Conservation (phyloP, 371 early-diverging fungal species). For the Mortierella polycephala region DNA sequence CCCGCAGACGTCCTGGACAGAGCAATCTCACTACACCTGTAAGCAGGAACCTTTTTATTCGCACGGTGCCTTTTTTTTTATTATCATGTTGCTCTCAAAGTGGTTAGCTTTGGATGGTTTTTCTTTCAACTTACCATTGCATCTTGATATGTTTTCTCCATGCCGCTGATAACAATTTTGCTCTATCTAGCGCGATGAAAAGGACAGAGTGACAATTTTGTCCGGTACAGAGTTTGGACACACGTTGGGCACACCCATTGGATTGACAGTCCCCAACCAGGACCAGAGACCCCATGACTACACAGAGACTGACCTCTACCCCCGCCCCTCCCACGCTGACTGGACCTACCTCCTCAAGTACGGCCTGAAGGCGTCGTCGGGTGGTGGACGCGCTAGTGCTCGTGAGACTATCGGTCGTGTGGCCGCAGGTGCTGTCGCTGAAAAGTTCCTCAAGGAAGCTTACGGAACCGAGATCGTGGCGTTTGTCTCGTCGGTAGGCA, state of each 20-base stretch:
- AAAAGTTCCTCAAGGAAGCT: conserved; percentile 86
- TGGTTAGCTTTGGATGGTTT: too few relatives aligned
- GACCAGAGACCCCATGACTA: conserved; percentile 98
- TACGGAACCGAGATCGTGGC: conserved; percentile 94
- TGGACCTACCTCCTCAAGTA: conserved; percentile 97
- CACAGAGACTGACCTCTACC: conserved; percentile 90
- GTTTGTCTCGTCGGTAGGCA: conserved; percentile 92
- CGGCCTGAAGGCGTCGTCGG: conserved; percentile 93
- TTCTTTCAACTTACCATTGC: background rate
- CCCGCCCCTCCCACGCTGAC: conserved; percentile 97
- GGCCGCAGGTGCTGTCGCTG: conserved; percentile 96
- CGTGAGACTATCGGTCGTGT: conserved; percentile 98
- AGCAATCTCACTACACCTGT: conserved; percentile 95
- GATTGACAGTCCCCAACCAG: conserved; percentile 90
- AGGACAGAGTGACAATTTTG: conserved; percentile 90
- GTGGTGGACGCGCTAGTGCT: conserved; percentile 95
- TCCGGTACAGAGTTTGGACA: conserved; percentile 95
- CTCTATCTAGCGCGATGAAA: conserved; percentile 81
- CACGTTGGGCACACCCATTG: conserved; percentile 96
- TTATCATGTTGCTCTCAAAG: background rate
- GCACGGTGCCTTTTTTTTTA: background rate
- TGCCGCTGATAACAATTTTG: background rate
- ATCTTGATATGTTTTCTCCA: background rate
- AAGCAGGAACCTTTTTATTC: conserved; percentile 29
- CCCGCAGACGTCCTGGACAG: conserved; percentile 95